These are phyloP conservation scores for Salmacisia buchloeana DNA, from an alignment of 1,284 basidiomycete species.

Conservation along the genomic window DNA sequence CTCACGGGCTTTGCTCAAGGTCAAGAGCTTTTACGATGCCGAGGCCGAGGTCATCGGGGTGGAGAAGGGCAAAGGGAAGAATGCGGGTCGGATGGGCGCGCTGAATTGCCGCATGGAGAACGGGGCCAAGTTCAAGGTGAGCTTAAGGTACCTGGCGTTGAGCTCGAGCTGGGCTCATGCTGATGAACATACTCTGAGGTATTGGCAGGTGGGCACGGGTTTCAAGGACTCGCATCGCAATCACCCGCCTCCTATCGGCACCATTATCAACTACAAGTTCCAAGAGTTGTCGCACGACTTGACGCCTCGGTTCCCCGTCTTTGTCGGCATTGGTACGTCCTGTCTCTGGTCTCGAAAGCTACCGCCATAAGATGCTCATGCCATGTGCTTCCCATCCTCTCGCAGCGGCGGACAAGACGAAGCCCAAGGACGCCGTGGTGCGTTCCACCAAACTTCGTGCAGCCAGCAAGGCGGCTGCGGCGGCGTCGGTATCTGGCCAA, in stretches of 20 bases:
- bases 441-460: conserved; percentile 11
- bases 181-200: not conserved
- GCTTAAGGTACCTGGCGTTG: not conserved
- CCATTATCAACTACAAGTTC: conserved; percentile 63
- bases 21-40: conserved; percentile 67
- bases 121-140: conserved; percentile 53
- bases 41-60: conserved; percentile 63
- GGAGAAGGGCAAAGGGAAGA: conserved; percentile 59
- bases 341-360: conserved; percentile 19
- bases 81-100: conserved; percentile 58
- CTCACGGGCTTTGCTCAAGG: conserved; percentile 60
- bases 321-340: conserved; percentile 56
- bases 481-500: too few relatives aligned
- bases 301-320: conserved; percentile 60
- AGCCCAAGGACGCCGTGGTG: conserved; percentile 31
- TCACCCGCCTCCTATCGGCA: conserved; percentile 55
- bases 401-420: conserved; percentile 24
- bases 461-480: not conserved
- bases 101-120: conserved; percentile 63
- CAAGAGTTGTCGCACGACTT: conserved; percentile 61
- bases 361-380: not conserved
- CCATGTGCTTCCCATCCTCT: not conserved
- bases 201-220: conserved; percentile 27
- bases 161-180: not conserved
- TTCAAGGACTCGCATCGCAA: conserved; percentile 34